These are phyloP conservation scores for Maudiozyma humilis DNA, from an alignment of 1,139 yeast genomes.

Conservation along the genomic window DNA sequence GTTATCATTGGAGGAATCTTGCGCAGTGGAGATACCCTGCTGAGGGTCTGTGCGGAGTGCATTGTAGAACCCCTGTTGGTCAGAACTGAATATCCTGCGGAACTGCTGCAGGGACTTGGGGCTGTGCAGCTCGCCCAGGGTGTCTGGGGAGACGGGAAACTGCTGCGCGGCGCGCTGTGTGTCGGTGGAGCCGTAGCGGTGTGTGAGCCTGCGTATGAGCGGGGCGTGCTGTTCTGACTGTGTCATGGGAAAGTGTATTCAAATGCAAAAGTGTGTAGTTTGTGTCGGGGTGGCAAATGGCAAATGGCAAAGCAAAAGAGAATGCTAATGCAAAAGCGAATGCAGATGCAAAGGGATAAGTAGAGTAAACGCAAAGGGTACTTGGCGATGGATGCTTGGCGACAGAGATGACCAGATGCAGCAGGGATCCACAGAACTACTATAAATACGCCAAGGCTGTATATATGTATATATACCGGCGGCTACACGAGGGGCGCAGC, in stretches of 20 bases:
- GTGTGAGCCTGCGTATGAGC: background rate
- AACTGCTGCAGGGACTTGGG: slow-evolving; percentile 31
- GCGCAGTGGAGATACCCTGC: slow-evolving; percentile 38
- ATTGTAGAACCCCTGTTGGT: slow-evolving; percentile 18
- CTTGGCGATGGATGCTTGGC: too few species aligned
- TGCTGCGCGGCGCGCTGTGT: background rate
- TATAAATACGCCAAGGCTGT: background rate
- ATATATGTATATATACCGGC: background rate
- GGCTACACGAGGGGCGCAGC: too few species aligned
- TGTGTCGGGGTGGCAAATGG: background rate
- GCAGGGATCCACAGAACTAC: background rate
- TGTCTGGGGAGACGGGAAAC: slow-evolving; percentile 9
- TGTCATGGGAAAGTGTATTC: background rate
- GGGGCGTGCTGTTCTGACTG: background rate
- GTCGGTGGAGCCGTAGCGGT: background rate
- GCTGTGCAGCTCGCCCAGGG: slow-evolving; percentile 29
- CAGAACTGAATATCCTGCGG: slow-evolving; percentile 16
- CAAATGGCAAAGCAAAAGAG: too few species aligned
- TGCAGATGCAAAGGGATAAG: too few species aligned
- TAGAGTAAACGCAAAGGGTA: too few species aligned
- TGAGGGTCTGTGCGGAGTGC: slow-evolving; percentile 36
- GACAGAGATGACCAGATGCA: background rate
- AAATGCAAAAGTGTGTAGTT: background rate
- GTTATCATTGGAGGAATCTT: slow-evolving; percentile 15
- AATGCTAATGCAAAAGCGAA: too few species aligned